Conservation (phyloP, 345 rosid species). For the Bruguiera sexangula region DNA sequence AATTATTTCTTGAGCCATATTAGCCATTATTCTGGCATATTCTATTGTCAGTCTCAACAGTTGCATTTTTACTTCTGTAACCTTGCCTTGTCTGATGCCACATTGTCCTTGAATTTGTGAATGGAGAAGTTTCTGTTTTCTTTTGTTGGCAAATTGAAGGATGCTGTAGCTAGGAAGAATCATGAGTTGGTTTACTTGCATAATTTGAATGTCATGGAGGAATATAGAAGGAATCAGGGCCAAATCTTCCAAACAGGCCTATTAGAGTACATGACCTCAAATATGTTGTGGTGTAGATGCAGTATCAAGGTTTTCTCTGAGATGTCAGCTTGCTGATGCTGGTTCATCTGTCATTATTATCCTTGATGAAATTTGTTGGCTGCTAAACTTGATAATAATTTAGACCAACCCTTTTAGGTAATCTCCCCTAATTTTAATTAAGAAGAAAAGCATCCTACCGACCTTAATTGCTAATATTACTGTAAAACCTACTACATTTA, state of each 20-base stretch:
- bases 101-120: conserved; percentile 47
- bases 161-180: conserved; percentile 65
- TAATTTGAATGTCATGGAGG: conserved; percentile 69
- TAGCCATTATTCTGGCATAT: too few relatives aligned
- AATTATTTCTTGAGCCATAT: too few relatives aligned
- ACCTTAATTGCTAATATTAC: too few relatives aligned
- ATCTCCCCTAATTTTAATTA: background rate
- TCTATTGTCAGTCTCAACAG: background rate
- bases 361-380: conserved; percentile 98
- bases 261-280: conserved; percentile 79
- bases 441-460: too few relatives aligned
- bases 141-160: conserved; percentile 84
- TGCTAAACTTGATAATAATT: conserved; percentile 73
- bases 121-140: conserved; percentile 98
- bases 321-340: conserved; percentile 59
- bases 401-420: conserved; percentile 2
- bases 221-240: conserved; percentile 84
- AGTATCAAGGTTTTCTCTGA: conserved; percentile 60
- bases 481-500: too few relatives aligned
- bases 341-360: conserved; percentile 64
- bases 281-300: conserved; percentile 73
- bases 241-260: conserved; percentile 66
- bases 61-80: conserved; percentile 6
- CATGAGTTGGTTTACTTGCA: conserved; percentile 77
- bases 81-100: background rate